phyloP scores from a whole-genome alignment of 2,329 filamentous ascomycete species.

The Dothiorella sarmentorum region DNA sequence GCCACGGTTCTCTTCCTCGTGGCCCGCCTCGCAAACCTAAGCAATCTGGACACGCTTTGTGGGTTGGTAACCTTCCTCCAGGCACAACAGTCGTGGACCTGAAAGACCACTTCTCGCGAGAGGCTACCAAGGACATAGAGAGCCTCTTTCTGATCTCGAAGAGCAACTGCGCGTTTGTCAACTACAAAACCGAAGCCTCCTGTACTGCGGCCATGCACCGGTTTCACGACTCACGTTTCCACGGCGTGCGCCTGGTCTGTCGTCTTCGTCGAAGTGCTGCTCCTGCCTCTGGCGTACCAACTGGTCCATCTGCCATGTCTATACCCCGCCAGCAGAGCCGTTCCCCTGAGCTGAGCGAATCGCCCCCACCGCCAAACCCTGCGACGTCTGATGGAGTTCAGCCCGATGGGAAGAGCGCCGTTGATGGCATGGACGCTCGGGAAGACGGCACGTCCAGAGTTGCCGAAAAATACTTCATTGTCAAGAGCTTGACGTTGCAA shows the following conservation, averaged over 20 bases:
- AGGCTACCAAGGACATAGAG: conserved; percentile 71
- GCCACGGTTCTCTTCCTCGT: conserved; percentile 45
- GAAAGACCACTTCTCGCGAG: conserved; percentile 86
- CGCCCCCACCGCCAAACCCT: conserved; percentile 18
- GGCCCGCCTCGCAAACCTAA: conserved; percentile 65
- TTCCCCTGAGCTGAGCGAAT: conserved; percentile 27
- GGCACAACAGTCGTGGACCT: conserved; percentile 76
- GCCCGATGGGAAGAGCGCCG: neutral
- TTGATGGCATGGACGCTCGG: conserved; percentile 19
- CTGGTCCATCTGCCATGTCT: conserved; percentile 52
- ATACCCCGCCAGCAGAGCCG: conserved; percentile 25
- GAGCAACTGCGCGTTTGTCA: conserved; percentile 96
- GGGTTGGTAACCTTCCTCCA: conserved; percentile 91
- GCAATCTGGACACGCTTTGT: conserved; percentile 80
- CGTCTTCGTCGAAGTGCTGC: conserved; percentile 63
- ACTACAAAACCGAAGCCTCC: conserved; percentile 77
- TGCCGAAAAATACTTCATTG: conserved; percentile 80
- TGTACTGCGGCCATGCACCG: conserved; percentile 75
- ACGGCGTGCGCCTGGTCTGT: conserved; percentile 81
- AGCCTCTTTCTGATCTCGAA: conserved; percentile 94
- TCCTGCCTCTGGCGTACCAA: conserved; percentile 48
- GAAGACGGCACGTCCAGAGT: conserved; percentile 34
- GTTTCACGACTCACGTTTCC: conserved; percentile 87
- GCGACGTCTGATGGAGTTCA: neutral
- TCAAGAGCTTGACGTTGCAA: conserved; percentile 89